These are phyloP conservation scores for Malassezia cuniculi DNA, from an alignment of 1,284 basidiomycete genomes.

Conservation along the genomic window DNA sequence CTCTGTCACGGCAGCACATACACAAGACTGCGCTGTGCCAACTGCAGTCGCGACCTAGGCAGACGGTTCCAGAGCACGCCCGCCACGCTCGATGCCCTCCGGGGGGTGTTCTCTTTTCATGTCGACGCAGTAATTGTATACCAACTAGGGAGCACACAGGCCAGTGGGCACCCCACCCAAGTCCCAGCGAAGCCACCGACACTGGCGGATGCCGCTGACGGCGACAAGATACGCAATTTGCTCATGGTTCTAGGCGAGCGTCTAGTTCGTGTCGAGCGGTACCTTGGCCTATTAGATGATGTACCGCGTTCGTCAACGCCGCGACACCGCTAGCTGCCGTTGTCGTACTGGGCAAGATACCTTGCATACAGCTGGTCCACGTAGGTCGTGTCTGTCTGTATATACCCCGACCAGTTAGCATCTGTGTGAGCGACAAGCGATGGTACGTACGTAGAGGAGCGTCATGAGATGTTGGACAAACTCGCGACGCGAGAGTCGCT, in stretches of 20 bases:
- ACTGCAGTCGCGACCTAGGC: slow-evolving; percentile 16
- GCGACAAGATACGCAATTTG: slow-evolving; percentile 12
- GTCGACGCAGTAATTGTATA: slow-evolving; percentile 15
- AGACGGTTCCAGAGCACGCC: slow-evolving; percentile 24
- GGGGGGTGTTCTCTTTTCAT: slow-evolving; percentile 19
- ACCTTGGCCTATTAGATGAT: background rate
- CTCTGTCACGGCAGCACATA: slow-evolving; percentile 21
- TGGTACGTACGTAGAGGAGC: slow-evolving; percentile 5
- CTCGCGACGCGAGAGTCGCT: slow-evolving; percentile 3
- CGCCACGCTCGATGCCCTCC: slow-evolving; percentile 16
- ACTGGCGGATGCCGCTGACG: background rate
- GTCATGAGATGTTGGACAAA: slow-evolving; percentile 9
- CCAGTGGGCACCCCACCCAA: background rate
- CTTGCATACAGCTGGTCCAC: slow-evolving; percentile 26
- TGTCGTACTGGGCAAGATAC: slow-evolving; percentile 13
- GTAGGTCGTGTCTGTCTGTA: slow-evolving; percentile 29
- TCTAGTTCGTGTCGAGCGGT: slow-evolving; percentile 12
- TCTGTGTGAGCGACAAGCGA: too few species aligned
- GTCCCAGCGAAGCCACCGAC: background rate
- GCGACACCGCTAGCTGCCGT: background rate
- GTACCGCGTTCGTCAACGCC: too few species aligned
- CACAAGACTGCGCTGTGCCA: slow-evolving; percentile 15
- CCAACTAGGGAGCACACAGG: background rate
- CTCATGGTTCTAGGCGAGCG: slow-evolving; percentile 17
- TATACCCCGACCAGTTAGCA: slow-evolving; percentile 1